These are phyloP conservation scores for Durotheca rogersii DNA, from an alignment of 495 filamentous ascomycete genomes.

Conservation along the genomic window DNA sequence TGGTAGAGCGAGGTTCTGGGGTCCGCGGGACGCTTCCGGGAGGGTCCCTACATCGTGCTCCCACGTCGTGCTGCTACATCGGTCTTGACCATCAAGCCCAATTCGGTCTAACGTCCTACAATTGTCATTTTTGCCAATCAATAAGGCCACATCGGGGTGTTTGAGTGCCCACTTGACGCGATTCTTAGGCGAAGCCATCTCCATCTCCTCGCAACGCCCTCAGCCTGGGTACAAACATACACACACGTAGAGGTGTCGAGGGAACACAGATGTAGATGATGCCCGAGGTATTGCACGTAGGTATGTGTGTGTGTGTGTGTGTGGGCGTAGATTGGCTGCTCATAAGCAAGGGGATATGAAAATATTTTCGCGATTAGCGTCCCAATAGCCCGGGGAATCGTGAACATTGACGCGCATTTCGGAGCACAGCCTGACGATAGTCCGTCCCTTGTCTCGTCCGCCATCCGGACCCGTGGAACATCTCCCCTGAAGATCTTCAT, in stretches of 20 bases:
- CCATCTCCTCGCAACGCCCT: too few relatives aligned
- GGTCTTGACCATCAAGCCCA: conserved; percentile 26
- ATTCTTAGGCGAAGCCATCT: conserved; percentile 9
- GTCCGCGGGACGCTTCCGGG: conserved; percentile 31
- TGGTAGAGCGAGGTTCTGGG: conserved; percentile 25
- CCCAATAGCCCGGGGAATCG: conserved; percentile 25
- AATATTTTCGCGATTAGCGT: conserved; percentile 20
- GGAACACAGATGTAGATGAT: too few relatives aligned
- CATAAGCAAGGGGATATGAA: conserved; percentile 8
- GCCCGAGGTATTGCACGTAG: too few relatives aligned
- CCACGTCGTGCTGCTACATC: too few relatives aligned
- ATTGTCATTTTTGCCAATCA: conserved; percentile 1
- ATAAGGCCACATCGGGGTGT: neutral
- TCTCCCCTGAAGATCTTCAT: conserved; percentile 28
- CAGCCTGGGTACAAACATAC: neutral
- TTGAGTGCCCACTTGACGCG: conserved; percentile 17
- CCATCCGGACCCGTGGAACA: conserved; percentile 17
- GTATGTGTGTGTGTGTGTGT: too few relatives aligned
- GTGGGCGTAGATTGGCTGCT: too few relatives aligned
- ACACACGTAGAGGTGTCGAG: too few relatives aligned
- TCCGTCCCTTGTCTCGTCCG: conserved; percentile 8
- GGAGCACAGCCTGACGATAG: conserved; percentile 15
- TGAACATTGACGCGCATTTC: conserved; percentile 17
- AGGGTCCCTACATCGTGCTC: too few relatives aligned
- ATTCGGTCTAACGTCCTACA: conserved; percentile 23